A percentile compares a stretch with the other conserved stretches of the same genome.
These are phyloP conservation scores for Lipomyces orientalis DNA, from an alignment of 805 yeast species.

Conservation along the genomic window DNA sequence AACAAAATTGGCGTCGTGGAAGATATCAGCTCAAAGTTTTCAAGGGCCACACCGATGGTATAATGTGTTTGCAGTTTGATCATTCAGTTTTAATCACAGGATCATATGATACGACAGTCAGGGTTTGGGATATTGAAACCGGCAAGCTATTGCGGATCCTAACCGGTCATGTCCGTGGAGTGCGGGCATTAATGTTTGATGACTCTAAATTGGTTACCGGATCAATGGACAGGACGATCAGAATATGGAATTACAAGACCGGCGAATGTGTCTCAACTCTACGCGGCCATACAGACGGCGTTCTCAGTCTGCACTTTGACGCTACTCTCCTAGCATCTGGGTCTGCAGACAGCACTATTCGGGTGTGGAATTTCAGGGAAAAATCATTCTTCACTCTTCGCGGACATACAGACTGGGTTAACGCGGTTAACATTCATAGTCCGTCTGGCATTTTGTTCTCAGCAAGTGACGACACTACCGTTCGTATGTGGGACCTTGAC, in stretches of 20 bases:
- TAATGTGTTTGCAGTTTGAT: constrained; percentile 84
- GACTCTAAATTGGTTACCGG: constrained; percentile 89
- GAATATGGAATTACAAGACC: constrained; percentile 94
- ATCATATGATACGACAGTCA: constrained; percentile 86
- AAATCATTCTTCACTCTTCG: constrained; percentile 90
- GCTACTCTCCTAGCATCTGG: constrained; percentile 88
- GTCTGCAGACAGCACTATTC: constrained; percentile 87
- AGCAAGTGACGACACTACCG: constrained; percentile 90
- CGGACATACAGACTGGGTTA: constrained; percentile 94
- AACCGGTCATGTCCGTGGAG: constrained; percentile 87
- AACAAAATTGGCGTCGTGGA: constrained; percentile 94
- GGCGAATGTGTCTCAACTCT: constrained; percentile 95
- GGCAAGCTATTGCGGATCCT: constrained; percentile 79
- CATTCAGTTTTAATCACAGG: constrained; percentile 86
- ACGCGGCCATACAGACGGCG: constrained; percentile 88
- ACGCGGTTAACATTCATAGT: constrained; percentile 84
- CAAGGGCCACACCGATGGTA: constrained; percentile 83
- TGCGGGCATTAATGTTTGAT: constrained; percentile 83
- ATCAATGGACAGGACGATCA: constrained; percentile 86
- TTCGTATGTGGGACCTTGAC: constrained; percentile 91
- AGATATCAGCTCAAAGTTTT: constrained; percentile 66
- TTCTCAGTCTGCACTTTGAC: constrained; percentile 81
- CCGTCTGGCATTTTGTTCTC: constrained; percentile 79
- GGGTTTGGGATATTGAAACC: constrained; percentile 89
- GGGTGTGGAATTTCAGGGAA: constrained; percentile 95